phyloP scores from a whole-genome alignment of 768 basidiomycete genomes.

The Coprinopsis cinerea region DNA sequence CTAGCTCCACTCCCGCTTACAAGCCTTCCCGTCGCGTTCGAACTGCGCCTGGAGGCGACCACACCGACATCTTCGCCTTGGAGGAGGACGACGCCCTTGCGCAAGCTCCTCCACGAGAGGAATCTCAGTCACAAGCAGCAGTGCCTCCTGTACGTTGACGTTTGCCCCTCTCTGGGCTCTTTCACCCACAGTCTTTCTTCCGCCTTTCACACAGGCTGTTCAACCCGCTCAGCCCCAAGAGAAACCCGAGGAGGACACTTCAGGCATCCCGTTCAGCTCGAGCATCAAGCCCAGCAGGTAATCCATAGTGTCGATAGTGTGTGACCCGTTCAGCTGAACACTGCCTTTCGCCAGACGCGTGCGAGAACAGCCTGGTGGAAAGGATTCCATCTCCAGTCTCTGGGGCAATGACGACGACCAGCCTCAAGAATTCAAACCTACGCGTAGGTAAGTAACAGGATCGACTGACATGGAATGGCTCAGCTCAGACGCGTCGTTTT shows the following conservation, averaged over 20 bases:
- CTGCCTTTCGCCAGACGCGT: conserved; percentile 33
- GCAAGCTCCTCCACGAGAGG: conserved; percentile 46
- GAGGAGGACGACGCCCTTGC: conserved; percentile 59
- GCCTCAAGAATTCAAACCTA: conserved; percentile 55
- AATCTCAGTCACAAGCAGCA: conserved; percentile 7
- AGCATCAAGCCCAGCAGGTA: conserved; percentile 48
- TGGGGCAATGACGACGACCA: conserved; percentile 38
- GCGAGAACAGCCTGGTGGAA: conserved; percentile 41
- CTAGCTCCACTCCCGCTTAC: conserved; percentile 22
- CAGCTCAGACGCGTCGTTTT: background rate
- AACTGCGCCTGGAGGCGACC: conserved; percentile 45
- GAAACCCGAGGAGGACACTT: conserved; percentile 21
- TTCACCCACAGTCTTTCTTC: background rate
- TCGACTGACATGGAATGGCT: background rate
- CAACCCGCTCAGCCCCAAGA: background rate
- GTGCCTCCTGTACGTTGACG: background rate
- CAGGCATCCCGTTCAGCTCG: conserved; percentile 30
- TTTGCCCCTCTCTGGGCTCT: background rate
- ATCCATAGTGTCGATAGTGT: conserved; percentile 9
- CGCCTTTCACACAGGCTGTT: background rate
- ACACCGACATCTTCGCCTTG: conserved; percentile 46
- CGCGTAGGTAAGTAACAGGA: conserved; percentile 46
- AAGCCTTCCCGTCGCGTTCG: conserved; percentile 56
- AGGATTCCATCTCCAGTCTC: conserved; percentile 36
- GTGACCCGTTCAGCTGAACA: background rate